Evolutionary conservation across 2,329 filamentous ascomycete species (phyloP).

Genomic region (Aspergillus flavus): DNA sequence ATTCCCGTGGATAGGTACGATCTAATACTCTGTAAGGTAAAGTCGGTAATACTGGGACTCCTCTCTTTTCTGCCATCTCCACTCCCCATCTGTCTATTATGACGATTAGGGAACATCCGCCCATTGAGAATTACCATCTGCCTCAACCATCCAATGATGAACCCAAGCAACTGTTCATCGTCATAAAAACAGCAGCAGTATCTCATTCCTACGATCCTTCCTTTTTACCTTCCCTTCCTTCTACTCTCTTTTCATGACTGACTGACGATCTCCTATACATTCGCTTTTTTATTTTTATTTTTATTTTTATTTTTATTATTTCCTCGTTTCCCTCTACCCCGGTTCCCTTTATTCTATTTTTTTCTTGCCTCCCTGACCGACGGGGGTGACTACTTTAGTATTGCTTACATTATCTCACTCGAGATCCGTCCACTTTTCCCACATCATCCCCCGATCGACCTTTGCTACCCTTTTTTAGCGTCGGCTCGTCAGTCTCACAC

Average conservation of each 20-base stretch:
- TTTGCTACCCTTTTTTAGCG: slow-evolving; percentile 28
- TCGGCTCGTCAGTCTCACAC: slow-evolving; percentile 28
- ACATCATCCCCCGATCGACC: slow-evolving; percentile 28
- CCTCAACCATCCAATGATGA: slow-evolving; percentile 8
- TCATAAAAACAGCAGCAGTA: not conserved
- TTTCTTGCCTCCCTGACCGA: slow-evolving; percentile 8
- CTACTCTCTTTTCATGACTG: not conserved
- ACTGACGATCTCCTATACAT: not conserved
- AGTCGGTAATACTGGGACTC: slow-evolving; percentile 1
- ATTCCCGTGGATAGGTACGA: slow-evolving; percentile 6
- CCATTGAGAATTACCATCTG: slow-evolving; percentile 7
- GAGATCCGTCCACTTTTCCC: slow-evolving; percentile 28
- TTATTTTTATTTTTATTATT: not conserved
- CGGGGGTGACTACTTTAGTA: slow-evolving; percentile 9
- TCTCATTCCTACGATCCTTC: not conserved
- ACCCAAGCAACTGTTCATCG: not conserved
- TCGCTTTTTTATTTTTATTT: not conserved
- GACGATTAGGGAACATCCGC: slow-evolving; percentile 29
- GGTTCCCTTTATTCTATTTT: not conserved
- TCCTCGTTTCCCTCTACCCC: not conserved
- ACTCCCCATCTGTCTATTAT: slow-evolving; percentile 27
- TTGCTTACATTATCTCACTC: slow-evolving; percentile 29
- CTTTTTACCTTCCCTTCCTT: not conserved
- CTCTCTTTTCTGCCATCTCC: slow-evolving; percentile 30
- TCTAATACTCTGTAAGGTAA: slow-evolving; percentile 3